A percentile compares a stretch with the other conserved stretches of the same genome.
phyloP scores from a whole-genome alignment of 1,284 basidiomycete species.

The Neolentinus lepideus region DNA sequence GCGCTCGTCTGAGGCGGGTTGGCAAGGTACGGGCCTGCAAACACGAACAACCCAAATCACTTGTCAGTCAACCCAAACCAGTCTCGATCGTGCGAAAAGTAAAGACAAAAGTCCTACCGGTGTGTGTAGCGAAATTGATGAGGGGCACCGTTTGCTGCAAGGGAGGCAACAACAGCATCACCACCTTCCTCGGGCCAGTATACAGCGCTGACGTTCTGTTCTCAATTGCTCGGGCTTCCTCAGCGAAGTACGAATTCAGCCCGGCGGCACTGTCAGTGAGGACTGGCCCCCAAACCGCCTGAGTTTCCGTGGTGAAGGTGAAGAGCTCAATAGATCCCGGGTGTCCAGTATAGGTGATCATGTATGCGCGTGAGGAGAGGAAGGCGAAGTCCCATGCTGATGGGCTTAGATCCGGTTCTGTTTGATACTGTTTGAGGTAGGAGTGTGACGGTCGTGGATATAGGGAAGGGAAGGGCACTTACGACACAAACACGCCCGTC shows the following conservation, averaged over 20 bases:
- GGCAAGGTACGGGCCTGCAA: neutral
- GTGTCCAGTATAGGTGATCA: slow-evolving; percentile 27
- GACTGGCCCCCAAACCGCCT: slow-evolving; percentile 2
- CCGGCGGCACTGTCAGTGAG: neutral
- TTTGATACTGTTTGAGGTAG: slow-evolving; percentile 15
- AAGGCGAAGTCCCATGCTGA: slow-evolving; percentile 38
- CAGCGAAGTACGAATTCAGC: neutral
- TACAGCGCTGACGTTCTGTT: neutral
- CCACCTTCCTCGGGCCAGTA: slow-evolving; percentile 15
- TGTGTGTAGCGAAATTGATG: slow-evolving; percentile 19
- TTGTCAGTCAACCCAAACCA: no score
- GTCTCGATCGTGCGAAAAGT: no score
- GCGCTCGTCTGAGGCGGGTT: neutral
- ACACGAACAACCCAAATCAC: neutral
- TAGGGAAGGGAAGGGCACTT: slow-evolving; percentile 14
- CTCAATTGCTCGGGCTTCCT: neutral
- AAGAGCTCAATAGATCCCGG: slow-evolving; percentile 34
- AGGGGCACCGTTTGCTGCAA: slow-evolving; percentile 12
- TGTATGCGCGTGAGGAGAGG: slow-evolving; percentile 34
- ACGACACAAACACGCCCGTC: slow-evolving; percentile 37
- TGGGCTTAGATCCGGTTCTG: slow-evolving; percentile 18
- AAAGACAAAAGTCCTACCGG: slow-evolving; percentile 9
- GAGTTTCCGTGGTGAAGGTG: slow-evolving; percentile 16
- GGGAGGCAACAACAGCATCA: slow-evolving; percentile 27
- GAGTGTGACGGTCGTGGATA: slow-evolving; percentile 1